Percentiles rank a stretch among this genome's conserved stretches.
Conservation (phyloP, 2,329 filamentous ascomycete genomes). For the Thielaviopsis musarum region DNA sequence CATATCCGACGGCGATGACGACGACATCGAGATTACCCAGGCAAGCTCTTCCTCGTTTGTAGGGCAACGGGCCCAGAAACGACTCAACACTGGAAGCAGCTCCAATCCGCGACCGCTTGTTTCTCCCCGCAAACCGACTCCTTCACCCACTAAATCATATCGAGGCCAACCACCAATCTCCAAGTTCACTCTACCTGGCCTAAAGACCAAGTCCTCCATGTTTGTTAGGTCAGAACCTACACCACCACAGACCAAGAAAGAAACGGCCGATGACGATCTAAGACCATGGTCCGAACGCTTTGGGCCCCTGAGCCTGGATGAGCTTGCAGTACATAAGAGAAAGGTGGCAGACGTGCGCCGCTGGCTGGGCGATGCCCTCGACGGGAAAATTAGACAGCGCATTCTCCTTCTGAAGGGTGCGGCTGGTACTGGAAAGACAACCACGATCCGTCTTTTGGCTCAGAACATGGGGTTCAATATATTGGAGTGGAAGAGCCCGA, state of each 20-base stretch:
- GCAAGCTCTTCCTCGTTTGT: slow-evolving; percentile 36
- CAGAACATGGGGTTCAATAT: slow-evolving; percentile 61
- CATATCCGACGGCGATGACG: slow-evolving; percentile 35
- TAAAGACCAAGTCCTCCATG: slow-evolving; percentile 31
- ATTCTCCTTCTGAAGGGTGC: slow-evolving; percentile 76
- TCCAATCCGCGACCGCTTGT: background rate
- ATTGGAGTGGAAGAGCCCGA: slow-evolving; percentile 81
- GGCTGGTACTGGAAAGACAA: slow-evolving; percentile 85
- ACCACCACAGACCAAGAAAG: background rate
- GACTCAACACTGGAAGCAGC: slow-evolving; percentile 22
- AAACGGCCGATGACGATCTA: slow-evolving; percentile 32
- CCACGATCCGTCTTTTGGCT: slow-evolving; percentile 63
- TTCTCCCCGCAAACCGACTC: slow-evolving; percentile 14
- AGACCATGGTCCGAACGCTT: slow-evolving; percentile 83
- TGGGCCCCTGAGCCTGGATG: slow-evolving; percentile 55
- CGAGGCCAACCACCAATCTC: background rate
- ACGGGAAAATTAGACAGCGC: slow-evolving; percentile 48
- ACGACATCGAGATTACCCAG: slow-evolving; percentile 13
- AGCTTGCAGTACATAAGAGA: slow-evolving; percentile 85
- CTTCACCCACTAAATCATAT: background rate
- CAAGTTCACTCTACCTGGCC: slow-evolving; percentile 13
- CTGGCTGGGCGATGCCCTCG: slow-evolving; percentile 65
- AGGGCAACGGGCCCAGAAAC: slow-evolving; percentile 37
- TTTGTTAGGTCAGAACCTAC: slow-evolving; percentile 29
- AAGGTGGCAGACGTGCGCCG: slow-evolving; percentile 74